A percentile compares a stretch with the other conserved stretches of the same genome.
These are phyloP conservation scores for Otatea glauca DNA, from an alignment of 176 grass and related monocot genomes.

Conservation along the genomic window DNA sequence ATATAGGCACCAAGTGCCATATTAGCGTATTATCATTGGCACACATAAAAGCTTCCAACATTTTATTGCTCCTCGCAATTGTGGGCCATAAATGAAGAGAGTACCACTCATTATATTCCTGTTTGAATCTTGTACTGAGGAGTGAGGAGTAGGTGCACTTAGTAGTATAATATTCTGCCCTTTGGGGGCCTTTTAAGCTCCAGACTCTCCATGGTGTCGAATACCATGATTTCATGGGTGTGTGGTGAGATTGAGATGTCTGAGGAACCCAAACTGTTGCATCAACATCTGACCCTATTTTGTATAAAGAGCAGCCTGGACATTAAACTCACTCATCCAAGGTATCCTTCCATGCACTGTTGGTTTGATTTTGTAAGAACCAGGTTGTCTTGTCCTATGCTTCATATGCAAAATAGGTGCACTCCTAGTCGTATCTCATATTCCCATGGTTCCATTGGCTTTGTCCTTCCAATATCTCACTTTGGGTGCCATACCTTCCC, in stretches of 20 bases:
- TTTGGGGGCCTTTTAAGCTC: background rate
- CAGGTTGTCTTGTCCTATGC: background rate
- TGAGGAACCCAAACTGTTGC: background rate
- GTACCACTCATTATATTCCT: background rate
- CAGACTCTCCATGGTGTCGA: background rate
- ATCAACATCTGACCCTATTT: background rate
- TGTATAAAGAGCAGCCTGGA: background rate
- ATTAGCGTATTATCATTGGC: background rate
- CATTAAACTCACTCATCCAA: background rate
- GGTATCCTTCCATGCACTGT: background rate
- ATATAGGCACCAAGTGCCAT: too few species aligned
- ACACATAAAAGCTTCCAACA: constrained; percentile 1
- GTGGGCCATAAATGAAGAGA: too few species aligned
- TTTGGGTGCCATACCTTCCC: background rate
- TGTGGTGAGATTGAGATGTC: background rate
- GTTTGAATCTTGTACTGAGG: background rate
- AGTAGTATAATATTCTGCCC: background rate
- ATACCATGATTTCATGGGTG: background rate
- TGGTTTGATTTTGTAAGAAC: background rate
- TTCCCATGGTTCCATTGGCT: background rate
- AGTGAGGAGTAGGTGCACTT: background rate
- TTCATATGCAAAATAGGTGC: background rate
- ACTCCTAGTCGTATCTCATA: background rate
- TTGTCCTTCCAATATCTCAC: background rate
- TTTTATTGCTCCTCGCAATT: background rate